Evolutionary conservation across 2,329 filamentous ascomycete species (phyloP).

Genomic region (Pseudofabraea citricarpa): DNA sequence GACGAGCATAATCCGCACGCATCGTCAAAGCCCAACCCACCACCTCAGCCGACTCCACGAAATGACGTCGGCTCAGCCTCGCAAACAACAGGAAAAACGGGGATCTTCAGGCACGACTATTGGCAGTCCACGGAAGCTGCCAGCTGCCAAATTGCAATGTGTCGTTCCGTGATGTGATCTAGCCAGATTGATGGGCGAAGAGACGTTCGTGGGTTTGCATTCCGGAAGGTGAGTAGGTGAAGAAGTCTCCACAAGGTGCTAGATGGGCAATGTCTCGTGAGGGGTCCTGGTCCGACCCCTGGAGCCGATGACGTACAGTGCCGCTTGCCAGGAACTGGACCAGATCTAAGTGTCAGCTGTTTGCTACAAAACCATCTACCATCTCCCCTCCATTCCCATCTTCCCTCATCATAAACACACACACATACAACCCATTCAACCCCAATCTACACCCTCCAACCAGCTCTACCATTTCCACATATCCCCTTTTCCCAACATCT

Average conservation of each 20-base stretch:
- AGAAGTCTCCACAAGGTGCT: too few relatives aligned
- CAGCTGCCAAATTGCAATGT: too few relatives aligned
- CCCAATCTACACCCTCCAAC: constrained; percentile 4
- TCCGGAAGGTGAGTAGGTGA: too few relatives aligned
- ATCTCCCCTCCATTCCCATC: constrained; percentile 7
- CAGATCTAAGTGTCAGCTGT: constrained; percentile 1
- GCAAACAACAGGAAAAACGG: constrained; percentile 3
- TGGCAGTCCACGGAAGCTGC: too few relatives aligned
- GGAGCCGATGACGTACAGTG: too few relatives aligned
- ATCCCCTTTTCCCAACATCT: constrained; percentile 1
- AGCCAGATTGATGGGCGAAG: not conserved
- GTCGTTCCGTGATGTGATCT: not conserved
- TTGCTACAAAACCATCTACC: constrained; percentile 25
- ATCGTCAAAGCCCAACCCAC: not conserved
- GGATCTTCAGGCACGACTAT: constrained; percentile 6
- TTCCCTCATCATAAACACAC: constrained; percentile 7
- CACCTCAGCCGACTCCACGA: not conserved
- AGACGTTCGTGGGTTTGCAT: too few relatives aligned
- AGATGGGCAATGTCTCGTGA: too few relatives aligned
- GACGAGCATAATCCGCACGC: not conserved
- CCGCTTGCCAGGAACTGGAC: too few relatives aligned
- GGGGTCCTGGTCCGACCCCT: too few relatives aligned
- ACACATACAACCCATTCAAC: constrained; percentile 2
- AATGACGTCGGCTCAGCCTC: constrained; percentile 13
- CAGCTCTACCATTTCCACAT: constrained; percentile 4